phyloP scores from a whole-genome alignment of 306 rosid genomes.

The Betula pendula region DNA sequence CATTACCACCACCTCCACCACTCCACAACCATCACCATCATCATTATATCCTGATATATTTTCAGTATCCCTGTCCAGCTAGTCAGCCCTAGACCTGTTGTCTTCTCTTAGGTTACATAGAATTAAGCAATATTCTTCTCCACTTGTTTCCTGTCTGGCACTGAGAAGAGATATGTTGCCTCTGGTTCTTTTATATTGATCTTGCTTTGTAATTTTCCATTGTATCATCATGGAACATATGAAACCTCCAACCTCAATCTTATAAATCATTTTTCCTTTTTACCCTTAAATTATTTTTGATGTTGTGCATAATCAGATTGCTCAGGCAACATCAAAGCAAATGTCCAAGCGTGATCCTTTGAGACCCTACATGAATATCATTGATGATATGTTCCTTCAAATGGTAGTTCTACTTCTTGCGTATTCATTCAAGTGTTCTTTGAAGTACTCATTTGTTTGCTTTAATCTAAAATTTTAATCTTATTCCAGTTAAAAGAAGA shows the following conservation, averaged over 20 bases:
- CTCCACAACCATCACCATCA: too few species aligned
- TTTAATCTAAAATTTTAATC: slow-evolving; percentile 25
- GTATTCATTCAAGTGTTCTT: slow-evolving; percentile 7
- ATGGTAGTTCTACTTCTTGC: slow-evolving; percentile 51
- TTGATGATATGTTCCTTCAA: slow-evolving; percentile 72
- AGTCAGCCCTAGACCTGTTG: too few species aligned
- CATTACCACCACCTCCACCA: too few species aligned
- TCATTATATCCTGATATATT: too few species aligned
- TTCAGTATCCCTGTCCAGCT: too few species aligned
- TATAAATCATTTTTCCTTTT: not conserved
- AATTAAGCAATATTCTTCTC: too few species aligned
- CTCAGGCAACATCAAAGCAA: slow-evolving; percentile 97
- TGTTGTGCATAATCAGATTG: slow-evolving; percentile 48
- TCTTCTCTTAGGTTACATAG: too few species aligned
- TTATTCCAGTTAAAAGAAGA: slow-evolving; percentile 77
- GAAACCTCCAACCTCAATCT: not conserved
- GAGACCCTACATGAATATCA: slow-evolving; percentile 84
- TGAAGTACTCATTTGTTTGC: slow-evolving; percentile 16
- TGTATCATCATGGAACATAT: not conserved
- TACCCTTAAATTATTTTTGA: not conserved
- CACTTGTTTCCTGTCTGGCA: too few species aligned
- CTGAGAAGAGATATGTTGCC: not conserved
- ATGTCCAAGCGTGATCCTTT: slow-evolving; percentile 94
- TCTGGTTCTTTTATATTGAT: not conserved
- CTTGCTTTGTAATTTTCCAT: not conserved